Percentiles rank a stretch among this genome's conserved stretches.
Conservation (phyloP, 2,329 filamentous ascomycete genomes). For the Fusarium hainanense region DNA sequence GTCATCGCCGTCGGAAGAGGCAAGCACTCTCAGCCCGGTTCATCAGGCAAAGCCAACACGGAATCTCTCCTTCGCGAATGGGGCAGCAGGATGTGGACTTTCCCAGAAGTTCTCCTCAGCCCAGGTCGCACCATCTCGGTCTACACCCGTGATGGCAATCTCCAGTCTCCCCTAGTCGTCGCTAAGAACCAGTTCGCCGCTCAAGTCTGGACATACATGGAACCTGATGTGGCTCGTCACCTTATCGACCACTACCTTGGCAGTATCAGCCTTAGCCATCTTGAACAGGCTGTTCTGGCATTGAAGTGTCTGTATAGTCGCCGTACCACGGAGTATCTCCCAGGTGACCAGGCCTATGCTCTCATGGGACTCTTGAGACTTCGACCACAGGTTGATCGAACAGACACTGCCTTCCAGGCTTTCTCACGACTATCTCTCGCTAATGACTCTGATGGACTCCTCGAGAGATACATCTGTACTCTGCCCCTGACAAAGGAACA, state of each 20-base stretch:
- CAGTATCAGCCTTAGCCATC: constrained; percentile 47
- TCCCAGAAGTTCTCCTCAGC: constrained; percentile 45
- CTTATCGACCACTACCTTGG: constrained; percentile 52
- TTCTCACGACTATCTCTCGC: constrained; percentile 52
- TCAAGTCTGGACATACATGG: constrained; percentile 46
- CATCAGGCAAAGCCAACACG: constrained; percentile 31
- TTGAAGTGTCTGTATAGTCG: constrained; percentile 49
- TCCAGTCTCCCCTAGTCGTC: constrained; percentile 34
- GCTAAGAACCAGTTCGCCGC: constrained; percentile 50
- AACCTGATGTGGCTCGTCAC: constrained; percentile 45
- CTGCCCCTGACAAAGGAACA: constrained; percentile 41
- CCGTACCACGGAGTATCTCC: constrained; percentile 37
- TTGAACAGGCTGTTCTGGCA: constrained; percentile 49
- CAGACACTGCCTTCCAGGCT: constrained; percentile 51
- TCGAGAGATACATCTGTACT: constrained; percentile 50
- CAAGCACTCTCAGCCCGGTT: constrained; percentile 13
- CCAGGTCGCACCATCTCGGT: constrained; percentile 39
- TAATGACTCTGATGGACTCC: constrained; percentile 51
- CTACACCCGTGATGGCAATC: constrained; percentile 43
- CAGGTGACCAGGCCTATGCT: constrained; percentile 51
- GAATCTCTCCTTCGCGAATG: constrained; percentile 44
- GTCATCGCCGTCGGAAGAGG: constrained; percentile 42
- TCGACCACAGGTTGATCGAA: constrained; percentile 48
- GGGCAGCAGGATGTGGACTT: constrained; percentile 47
- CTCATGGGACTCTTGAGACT: constrained; percentile 52